Evolutionary conservation across 129 eudicot genomes (phyloP).

Genomic region (Mikania micrantha): DNA sequence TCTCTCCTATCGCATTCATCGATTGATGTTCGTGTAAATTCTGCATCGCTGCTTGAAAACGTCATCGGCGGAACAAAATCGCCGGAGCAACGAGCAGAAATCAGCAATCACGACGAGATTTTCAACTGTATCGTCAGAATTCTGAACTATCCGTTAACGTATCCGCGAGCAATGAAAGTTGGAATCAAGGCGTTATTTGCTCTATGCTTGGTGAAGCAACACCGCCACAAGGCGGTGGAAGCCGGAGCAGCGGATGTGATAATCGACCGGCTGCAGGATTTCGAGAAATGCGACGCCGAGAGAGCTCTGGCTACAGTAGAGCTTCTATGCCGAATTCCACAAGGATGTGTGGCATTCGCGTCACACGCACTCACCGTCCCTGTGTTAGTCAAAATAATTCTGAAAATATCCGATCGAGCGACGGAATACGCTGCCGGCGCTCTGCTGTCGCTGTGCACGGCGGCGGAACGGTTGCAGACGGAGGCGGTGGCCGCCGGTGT

Average conservation of each 20-base stretch:
- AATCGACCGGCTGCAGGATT: slow-evolving; percentile 52
- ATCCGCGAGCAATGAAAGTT: slow-evolving; percentile 68
- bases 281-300: slow-evolving; percentile 88
- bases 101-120: slow-evolving; percentile 50
- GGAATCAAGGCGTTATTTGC: slow-evolving; percentile 84
- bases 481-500: slow-evolving; percentile 95
- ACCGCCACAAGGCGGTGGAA: slow-evolving; percentile 77
- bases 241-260: slow-evolving; percentile 82
- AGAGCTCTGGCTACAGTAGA: slow-evolving; percentile 89
- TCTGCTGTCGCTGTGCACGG: slow-evolving; percentile 58
- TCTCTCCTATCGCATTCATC: slow-evolving; percentile 58
- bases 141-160: slow-evolving; percentile 45
- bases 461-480: slow-evolving; percentile 53
- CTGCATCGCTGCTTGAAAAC: slow-evolving; percentile 68
- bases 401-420: slow-evolving; percentile 77
- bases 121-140: slow-evolving; percentile 57
- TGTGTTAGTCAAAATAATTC: slow-evolving; percentile 54
- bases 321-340: slow-evolving; percentile 64
- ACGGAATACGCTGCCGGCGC: slow-evolving; percentile 97
- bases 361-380: slow-evolving; percentile 77
- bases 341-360: slow-evolving; percentile 71
- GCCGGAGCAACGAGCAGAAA: slow-evolving; percentile 51
- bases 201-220: slow-evolving; percentile 67
- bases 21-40: slow-evolving; percentile 64
- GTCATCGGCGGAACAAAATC: slow-evolving; percentile 68